Base-by-base conservation (phyloP, 2,329 filamentous ascomycete species). In the Chalara sp. region DNA sequence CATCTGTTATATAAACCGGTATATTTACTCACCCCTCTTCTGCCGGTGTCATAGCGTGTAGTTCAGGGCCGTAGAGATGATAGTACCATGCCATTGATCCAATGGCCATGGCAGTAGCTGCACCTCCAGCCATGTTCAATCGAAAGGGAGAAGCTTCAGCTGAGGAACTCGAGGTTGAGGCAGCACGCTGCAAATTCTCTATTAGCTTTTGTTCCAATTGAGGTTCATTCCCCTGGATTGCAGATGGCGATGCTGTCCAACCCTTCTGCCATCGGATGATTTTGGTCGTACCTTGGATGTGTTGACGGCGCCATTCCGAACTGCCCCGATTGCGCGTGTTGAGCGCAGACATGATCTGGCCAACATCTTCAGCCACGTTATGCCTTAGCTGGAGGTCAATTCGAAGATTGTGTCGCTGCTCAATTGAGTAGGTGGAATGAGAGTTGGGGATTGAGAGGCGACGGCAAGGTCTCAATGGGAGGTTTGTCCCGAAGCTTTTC, bases 71-170 rank as follows among this genome's bases (percentile, higher is more conserved):
- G 73, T 95, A 97, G 64, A 95, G 84, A 74, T 96, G 89, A 73
- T 92, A 95, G 78, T 96, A 97, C 90, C 91, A 97, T 64, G 89
- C 91, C 66, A 92, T 84, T 61, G 92, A 92, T 65, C 90, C 91
- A 72, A 89, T 77, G 65, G 92, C 89, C 67, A 90, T 80, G 64
- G 86, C 83, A 63, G 90, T 96, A 63, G 93, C 91, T 68, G 87
- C 88, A 66, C 83, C 81, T 67, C 89, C 89, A 69, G 91, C 87
- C 65, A 91, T 78, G 74, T 92, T 96, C 72, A 93, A 79, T 73
- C 85, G 84, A 72, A 87, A 84, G 65, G 87, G 79, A 65, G 88
- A 86, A 68, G 83, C 77, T 70, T 81, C 78, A 70, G 86, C 81
- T 70, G 81, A 78, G 72, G 79, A 74, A 65, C 75, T 86, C 63